Conservation (phyloP, 2,329 filamentous ascomycete genomes). For the Colletotrichum gloeosporioides region DNA sequence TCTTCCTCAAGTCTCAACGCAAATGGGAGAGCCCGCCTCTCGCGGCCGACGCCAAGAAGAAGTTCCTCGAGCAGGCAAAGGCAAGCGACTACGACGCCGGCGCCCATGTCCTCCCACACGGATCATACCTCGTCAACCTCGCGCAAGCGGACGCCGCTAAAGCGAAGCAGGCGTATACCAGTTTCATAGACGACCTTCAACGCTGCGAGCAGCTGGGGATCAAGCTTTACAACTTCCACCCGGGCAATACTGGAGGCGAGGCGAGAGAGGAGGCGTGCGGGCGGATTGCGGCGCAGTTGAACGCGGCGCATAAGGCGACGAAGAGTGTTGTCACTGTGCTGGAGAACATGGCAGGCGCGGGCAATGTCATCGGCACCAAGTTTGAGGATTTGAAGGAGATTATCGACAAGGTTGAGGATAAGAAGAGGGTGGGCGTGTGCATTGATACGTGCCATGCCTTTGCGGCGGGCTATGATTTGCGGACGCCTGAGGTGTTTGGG, state of each 20-base stretch:
- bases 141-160: slow-evolving; percentile 83
- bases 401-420: slow-evolving; percentile 80
- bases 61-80: slow-evolving; percentile 73
- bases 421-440: slow-evolving; percentile 87
- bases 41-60: slow-evolving; percentile 66
- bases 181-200: slow-evolving; percentile 86
- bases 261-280: slow-evolving; percentile 72
- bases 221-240: slow-evolving; percentile 96
- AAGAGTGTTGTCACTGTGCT: slow-evolving; percentile 80
- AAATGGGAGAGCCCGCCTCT: slow-evolving; percentile 91
- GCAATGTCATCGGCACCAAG: slow-evolving; percentile 83
- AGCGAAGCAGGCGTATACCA: slow-evolving; percentile 82
- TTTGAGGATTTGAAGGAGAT: slow-evolving; percentile 90
- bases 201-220: slow-evolving; percentile 89
- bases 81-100: slow-evolving; percentile 74
- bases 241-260: slow-evolving; percentile 78
- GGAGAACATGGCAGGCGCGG: slow-evolving; percentile 93
- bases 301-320: slow-evolving; percentile 80
- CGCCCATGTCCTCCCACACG: slow-evolving; percentile 85
- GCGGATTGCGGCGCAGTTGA: slow-evolving; percentile 83
- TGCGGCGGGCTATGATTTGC: slow-evolving; percentile 90
- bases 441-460: slow-evolving; percentile 98
- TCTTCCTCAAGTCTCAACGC: slow-evolving; percentile 95
- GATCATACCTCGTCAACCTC: slow-evolving; percentile 95
- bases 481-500: slow-evolving; percentile 75